Base-by-base conservation (phyloP, 192 early-diverging fungal genomes). In the Coemansia sp. region DNA sequence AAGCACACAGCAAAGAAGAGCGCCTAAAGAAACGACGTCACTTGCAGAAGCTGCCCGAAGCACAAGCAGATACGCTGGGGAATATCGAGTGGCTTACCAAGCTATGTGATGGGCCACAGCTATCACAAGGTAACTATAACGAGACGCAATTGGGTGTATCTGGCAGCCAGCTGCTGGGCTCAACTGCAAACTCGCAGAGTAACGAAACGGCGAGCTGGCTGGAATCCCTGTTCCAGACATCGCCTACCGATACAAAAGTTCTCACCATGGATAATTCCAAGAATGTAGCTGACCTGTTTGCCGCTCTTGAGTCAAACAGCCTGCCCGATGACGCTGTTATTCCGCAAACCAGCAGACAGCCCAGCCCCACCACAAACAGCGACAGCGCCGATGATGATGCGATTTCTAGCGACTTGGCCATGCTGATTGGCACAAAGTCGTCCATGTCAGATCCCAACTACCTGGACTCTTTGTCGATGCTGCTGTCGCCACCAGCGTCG, bases 271-370 rank as follows among this genome's bases (percentile, higher is more conserved):
- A 60, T 46, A 12, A 46, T 39, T 15, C 40, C n/a, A 41, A 15
- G 6, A 62, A 66, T 66, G 71, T 73, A 73, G 71, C 52, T 21
- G 64, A 73, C 37, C 40, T 73, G 17, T 56, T 73, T 41, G 58
- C 59, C 5, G 60, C 55, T 11, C 47, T 64, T 21, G 45, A 34
- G 17, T 36, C 49, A 3, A 14, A 41, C 0, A 28, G 11, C 39
- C 26, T 45, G 23, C 21, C 40, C 9, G 61, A 49, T 9, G 65
- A 75, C n/a, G 71, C 71, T 2, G 65, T 63, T 0, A 63, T 75
- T 15, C 71, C 71, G 23, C 60, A 62, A 5, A 43, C 28, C 6
- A 75, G 65, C 17, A 51, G 71, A 3, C 65, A 68, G 37, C 54
- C 60, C 10, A 75, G 71, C 31, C 71, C 71, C 0, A 32, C 60